phyloP scores from a whole-genome alignment of 2,329 filamentous ascomycete species.

The Helotiales sp. region DNA sequence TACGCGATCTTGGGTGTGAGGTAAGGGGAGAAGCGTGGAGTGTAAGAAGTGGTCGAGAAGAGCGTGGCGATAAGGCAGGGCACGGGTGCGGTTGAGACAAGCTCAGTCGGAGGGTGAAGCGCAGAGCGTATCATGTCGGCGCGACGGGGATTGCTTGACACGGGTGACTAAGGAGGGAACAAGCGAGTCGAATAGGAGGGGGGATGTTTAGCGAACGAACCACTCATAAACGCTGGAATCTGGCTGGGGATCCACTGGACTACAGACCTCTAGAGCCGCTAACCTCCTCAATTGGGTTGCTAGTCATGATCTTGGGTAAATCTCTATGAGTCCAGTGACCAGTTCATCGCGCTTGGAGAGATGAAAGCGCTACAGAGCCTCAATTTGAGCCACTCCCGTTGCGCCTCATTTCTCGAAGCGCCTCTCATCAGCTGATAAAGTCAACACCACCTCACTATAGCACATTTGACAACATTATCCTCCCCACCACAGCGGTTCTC shows the following conservation, averaged over 20 bases:
- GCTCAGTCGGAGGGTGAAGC: slow-evolving; percentile 7
- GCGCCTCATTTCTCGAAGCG: neutral
- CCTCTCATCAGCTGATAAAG: neutral
- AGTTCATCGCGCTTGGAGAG: no score
- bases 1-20: slow-evolving; percentile 13
- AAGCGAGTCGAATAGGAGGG: neutral
- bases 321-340: neutral
- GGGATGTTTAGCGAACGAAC: no score
- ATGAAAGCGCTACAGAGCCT: neutral
- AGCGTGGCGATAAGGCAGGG: neutral
- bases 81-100: neutral
- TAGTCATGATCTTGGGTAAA: neutral
- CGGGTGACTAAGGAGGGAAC: neutral
- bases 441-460: neutral
- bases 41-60: neutral
- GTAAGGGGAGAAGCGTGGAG: neutral
- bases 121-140: slow-evolving; percentile 1
- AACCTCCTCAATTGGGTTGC: neutral
- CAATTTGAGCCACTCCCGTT: neutral
- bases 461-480: neutral
- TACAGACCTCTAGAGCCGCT: no score
- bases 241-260: no score
- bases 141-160: neutral
- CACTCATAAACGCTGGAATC: no score
- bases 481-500: no score